Base-by-base conservation (phyloP, 768 basidiomycete species). In the Hemileccinum impolitum region DNA sequence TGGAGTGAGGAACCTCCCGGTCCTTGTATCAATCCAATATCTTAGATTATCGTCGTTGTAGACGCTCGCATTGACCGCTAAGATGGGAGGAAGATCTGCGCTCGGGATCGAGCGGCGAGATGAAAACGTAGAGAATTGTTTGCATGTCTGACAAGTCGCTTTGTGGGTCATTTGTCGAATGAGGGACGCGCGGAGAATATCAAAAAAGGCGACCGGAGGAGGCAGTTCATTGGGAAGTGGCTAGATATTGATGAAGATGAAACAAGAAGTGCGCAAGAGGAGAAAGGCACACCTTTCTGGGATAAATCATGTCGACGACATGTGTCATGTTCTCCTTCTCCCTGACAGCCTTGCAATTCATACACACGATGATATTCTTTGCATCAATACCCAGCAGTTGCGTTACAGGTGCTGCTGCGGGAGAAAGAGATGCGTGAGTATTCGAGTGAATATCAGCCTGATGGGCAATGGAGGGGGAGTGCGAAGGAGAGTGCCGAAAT, bases 61-160 rank as follows among this genome's bases (percentile, higher is more conserved):
- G 1, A 90, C 85, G 28, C 81, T 82, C 1, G 94, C 85, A 66
- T 98, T 98, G 55, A 99, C 68, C 0, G 89, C 85, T 11, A 99
- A 70, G 17, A 97, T 75, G 0, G 92, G 85, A 0, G 96, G 96
- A 1, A 97, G 71, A 47, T 84, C 79, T 40, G 68, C 64, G 11
- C 80, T 76, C 15, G 82, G 69, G 31, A 87, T 81, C 2, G 81
- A 83, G 12, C 89, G 82, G 35, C 77, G 76, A 30, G 83, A 84
- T 34, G 82, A 78, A 53, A 95, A 87, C 13, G 75, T 84, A 2
- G 87, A 69, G 58, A 87, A 83, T 32, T 84, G 81, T 64, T 85
- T 87, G 73, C 95, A 98, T 2, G 73, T 76, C 53, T 82, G 81
- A 65, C 96, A 99, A 8, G 82, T 87, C 6, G 90, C 87, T 67